These are phyloP conservation scores for Circinella umbellata DNA, from an alignment of 371 early-diverging fungal genomes.

Conservation along the genomic window DNA sequence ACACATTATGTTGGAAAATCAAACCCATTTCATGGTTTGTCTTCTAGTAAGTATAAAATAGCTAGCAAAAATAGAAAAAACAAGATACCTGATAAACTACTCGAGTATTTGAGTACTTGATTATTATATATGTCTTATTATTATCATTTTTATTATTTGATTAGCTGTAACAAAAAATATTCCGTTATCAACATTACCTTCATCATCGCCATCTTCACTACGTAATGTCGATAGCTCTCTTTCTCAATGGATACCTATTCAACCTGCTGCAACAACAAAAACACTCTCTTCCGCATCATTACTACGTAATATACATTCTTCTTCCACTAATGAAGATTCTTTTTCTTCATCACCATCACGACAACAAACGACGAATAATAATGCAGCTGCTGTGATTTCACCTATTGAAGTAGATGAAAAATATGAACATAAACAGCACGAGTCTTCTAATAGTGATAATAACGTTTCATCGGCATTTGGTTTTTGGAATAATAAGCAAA, in stretches of 20 bases:
- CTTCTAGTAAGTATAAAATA: not conserved
- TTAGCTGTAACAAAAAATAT: slow-evolving; percentile 19
- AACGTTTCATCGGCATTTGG: slow-evolving; percentile 24
- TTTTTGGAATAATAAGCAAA: slow-evolving; percentile 22
- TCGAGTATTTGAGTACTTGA: too few relatives aligned
- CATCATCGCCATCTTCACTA: slow-evolving; percentile 22
- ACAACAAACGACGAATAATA: too few relatives aligned
- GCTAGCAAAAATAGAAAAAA: not conserved
- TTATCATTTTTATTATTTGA: not conserved
- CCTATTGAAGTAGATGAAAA: not conserved
- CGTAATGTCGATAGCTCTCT: slow-evolving; percentile 1
- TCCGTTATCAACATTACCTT: slow-evolving; percentile 7
- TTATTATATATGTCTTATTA: not conserved
- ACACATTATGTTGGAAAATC: not conserved
- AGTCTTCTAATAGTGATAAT: not conserved
- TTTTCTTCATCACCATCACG: not conserved
- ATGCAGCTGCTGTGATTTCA: slow-evolving; percentile 9
- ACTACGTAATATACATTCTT: not conserved
- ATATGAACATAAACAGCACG: not conserved
- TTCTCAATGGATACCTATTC: slow-evolving; percentile 10
- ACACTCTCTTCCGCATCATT: not conserved
- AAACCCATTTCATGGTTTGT: slow-evolving; percentile 7
- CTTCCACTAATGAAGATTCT: not conserved
- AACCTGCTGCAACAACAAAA: not conserved
- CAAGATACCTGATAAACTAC: too few relatives aligned